phyloP scores from a whole-genome alignment of 2,329 filamentous ascomycete genomes.

The Colletotrichum gigasporum region DNA sequence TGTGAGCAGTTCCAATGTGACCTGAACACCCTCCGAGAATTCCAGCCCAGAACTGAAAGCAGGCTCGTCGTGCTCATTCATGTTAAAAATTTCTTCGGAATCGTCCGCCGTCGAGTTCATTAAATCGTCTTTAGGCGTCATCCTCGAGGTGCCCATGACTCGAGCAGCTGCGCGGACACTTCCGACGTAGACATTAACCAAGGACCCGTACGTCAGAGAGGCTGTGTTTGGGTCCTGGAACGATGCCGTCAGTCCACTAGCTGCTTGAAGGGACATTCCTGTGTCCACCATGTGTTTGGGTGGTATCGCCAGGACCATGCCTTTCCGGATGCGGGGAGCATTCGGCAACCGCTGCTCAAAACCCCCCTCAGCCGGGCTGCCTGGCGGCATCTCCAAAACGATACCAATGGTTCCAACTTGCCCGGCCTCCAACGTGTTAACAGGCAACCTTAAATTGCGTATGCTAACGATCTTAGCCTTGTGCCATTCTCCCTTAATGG shows the following conservation, averaged over 20 bases:
- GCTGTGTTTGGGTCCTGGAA: slow-evolving; percentile 73
- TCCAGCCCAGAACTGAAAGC: slow-evolving; percentile 33
- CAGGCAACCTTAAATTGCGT: slow-evolving; percentile 86
- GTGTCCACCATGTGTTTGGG: slow-evolving; percentile 66
- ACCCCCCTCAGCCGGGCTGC: slow-evolving; percentile 41
- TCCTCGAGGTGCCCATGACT: slow-evolving; percentile 50
- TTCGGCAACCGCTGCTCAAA: slow-evolving; percentile 41
- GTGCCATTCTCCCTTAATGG: slow-evolving; percentile 77
- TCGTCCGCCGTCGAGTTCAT: slow-evolving; percentile 45
- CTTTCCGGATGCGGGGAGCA: slow-evolving; percentile 70
- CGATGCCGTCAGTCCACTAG: slow-evolving; percentile 75
- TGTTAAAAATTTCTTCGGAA: slow-evolving; percentile 62
- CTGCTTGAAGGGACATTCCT: slow-evolving; percentile 68
- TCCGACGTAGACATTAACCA: slow-evolving; percentile 86
- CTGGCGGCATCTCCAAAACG: slow-evolving; percentile 59
- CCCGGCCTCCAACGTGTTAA: slow-evolving; percentile 77
- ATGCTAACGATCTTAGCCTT: slow-evolving; percentile 84
- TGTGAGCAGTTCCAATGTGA: slow-evolving; percentile 74
- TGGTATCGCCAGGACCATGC: slow-evolving; percentile 81
- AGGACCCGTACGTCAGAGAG: slow-evolving; percentile 71
- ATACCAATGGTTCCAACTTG: slow-evolving; percentile 93
- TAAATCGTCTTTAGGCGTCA: neutral
- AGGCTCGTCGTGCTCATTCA: slow-evolving; percentile 56
- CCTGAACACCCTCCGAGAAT: slow-evolving; percentile 53
- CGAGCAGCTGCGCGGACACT: slow-evolving; percentile 86